These are phyloP conservation scores for Carex littledalei DNA, from an alignment of 176 grass and related monocot species.

Conservation along the genomic window DNA sequence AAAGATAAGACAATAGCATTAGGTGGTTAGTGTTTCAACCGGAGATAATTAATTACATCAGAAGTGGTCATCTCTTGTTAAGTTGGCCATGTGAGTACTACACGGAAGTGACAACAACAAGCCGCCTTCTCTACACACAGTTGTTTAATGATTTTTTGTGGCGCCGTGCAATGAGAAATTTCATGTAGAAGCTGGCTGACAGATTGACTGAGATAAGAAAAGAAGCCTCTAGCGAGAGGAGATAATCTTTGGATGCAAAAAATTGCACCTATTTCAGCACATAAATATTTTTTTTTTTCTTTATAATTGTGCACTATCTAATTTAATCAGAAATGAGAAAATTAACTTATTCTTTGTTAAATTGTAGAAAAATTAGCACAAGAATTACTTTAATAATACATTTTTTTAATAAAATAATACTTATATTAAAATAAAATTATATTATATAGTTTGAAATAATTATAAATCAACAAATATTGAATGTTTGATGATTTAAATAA, in stretches of 20 bases:
- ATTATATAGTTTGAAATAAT: too few species aligned
- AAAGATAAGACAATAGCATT: slow-evolving; percentile 14
- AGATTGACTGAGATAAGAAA: background rate
- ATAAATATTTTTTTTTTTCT: background rate
- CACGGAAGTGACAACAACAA: background rate
- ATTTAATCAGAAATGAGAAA: background rate
- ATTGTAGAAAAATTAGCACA: too few species aligned
- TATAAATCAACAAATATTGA: too few species aligned
- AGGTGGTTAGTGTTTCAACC: background rate
- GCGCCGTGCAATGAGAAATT: background rate
- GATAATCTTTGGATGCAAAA: background rate
- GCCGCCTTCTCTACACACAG: background rate
- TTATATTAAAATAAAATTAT: too few species aligned
- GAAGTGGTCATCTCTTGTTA: background rate
- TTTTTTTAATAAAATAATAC: too few species aligned
- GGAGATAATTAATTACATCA: background rate
- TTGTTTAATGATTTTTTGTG: background rate
- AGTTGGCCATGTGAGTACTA: slow-evolving; percentile 23
- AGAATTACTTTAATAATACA: too few species aligned
- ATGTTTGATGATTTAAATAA: too few species aligned
- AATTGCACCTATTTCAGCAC: background rate
- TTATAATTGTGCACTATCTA: background rate
- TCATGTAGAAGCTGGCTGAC: background rate
- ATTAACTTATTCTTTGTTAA: too few species aligned
- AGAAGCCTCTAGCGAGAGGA: background rate